Evolutionary conservation across 73 alveolate species (phyloP).

Genomic region (Blepharisma stoltei): DNA sequence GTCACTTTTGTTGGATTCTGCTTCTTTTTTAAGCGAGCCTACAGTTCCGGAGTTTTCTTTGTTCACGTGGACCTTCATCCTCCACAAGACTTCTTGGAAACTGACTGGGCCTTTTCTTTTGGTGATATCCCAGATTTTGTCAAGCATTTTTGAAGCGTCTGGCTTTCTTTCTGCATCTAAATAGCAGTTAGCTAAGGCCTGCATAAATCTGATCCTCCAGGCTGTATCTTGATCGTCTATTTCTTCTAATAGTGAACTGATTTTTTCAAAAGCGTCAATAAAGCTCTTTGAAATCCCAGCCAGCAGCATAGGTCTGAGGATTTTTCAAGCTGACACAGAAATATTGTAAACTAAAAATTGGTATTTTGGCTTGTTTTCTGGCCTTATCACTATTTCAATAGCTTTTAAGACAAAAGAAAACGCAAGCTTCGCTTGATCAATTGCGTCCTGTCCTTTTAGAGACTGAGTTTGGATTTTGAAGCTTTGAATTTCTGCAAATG

Average conservation of each 20-base stretch:
- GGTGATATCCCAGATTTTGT: constrained; percentile 92
- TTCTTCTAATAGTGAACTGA: constrained; percentile 92
- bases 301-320: constrained; percentile 81
- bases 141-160: constrained; percentile 93
- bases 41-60: constrained; percentile 94
- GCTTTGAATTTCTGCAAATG: constrained; percentile 74
- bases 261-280: constrained; percentile 87
- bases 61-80: constrained; percentile 94
- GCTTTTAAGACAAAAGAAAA: constrained; percentile 84
- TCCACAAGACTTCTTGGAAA: constrained; percentile 83
- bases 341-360: constrained; percentile 90
- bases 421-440: constrained; percentile 77
- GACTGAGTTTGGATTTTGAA: constrained; percentile 68
- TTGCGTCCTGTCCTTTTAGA: constrained; percentile 89
- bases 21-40: constrained; percentile 90
- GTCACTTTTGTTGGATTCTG: constrained; percentile 87
- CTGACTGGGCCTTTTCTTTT: constrained; percentile 96
- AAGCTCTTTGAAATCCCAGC: constrained; percentile 86
- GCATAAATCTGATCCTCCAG: constrained; percentile 86
- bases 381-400: constrained; percentile 83
- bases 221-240: constrained; percentile 95
- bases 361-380: constrained; percentile 96
- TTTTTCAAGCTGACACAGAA: constrained; percentile 84
- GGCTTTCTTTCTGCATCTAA: constrained; percentile 96
- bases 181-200: constrained; percentile 83